Percentiles rank a stretch among this genome's conserved stretches.
Evolutionary conservation across 2,329 filamentous ascomycete genomes (phyloP).

Genomic region (Aspergillus sp.): DNA sequence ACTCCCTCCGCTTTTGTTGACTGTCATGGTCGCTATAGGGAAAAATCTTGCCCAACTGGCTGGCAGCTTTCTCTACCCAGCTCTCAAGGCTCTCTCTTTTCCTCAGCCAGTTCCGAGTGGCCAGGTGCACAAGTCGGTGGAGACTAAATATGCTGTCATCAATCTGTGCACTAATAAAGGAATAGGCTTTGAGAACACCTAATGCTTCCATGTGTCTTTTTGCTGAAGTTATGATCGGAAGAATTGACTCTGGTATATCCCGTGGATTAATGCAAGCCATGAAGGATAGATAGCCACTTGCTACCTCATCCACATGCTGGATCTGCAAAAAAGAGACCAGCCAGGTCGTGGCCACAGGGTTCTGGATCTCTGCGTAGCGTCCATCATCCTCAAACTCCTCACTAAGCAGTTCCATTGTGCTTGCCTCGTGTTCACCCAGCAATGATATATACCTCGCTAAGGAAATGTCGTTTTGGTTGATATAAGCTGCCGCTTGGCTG

Average conservation of each 20-base stretch:
- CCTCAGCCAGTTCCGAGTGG: constrained; percentile 28
- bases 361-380: constrained; percentile 25
- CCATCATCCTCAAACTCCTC: constrained; percentile 31
- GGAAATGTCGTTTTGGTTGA: constrained; percentile 21
- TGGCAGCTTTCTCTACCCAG: constrained; percentile 1
- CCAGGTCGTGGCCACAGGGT: constrained; percentile 35
- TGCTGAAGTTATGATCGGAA: constrained; percentile 10
- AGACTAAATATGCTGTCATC: constrained; percentile 16
- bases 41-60: constrained; percentile 10
- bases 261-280: constrained; percentile 28
- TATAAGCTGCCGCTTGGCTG: constrained; percentile 28
- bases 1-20: constrained; percentile 16
- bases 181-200: constrained; percentile 24
- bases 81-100: not conserved
- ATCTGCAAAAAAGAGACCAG: constrained; percentile 33
- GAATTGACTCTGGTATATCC: constrained; percentile 26
- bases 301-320: constrained; percentile 9
- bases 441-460: constrained; percentile 18
- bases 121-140: constrained; percentile 33
- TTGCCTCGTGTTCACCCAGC: constrained; percentile 20
- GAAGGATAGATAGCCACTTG: constrained; percentile 23
- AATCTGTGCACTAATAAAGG: constrained; percentile 14
- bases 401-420: constrained; percentile 23
- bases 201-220: constrained; percentile 16
- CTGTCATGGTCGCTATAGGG: constrained; percentile 9